Percentiles rank a stretch among this genome's conserved stretches.
Evolutionary conservation across 164 flowering plant genomes (phyloP).

Genomic region (Santalum album): DNA sequence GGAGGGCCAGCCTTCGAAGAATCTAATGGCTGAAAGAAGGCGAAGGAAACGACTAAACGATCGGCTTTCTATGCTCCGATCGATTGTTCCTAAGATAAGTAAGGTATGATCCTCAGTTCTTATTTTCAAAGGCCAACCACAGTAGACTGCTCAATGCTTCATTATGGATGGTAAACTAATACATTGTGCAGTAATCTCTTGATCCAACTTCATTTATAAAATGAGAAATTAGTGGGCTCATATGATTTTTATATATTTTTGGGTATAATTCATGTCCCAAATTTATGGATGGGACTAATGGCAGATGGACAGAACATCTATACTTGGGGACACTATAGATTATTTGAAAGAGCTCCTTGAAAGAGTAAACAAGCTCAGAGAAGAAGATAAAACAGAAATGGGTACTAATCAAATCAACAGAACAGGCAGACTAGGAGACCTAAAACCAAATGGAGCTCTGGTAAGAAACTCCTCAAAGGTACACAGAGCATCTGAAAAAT

Average conservation of each 20-base stretch:
- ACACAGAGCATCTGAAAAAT: too few relatives aligned
- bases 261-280: too few relatives aligned
- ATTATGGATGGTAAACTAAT: too few relatives aligned
- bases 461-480: conserved; percentile 1
- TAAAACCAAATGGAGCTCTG: neutral
- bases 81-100: conserved; percentile 3
- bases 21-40: conserved; percentile 1
- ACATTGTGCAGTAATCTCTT: too few relatives aligned
- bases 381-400: neutral
- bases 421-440: neutral
- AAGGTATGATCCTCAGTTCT: too few relatives aligned
- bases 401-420: neutral
- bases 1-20: conserved; percentile 2
- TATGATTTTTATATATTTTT: too few relatives aligned
- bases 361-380: neutral
- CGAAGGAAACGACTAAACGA: conserved; percentile 10
- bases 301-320: conserved; percentile 4
- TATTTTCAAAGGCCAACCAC: too few relatives aligned
- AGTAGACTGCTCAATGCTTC: too few relatives aligned
- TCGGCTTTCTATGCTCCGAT: conserved; percentile 1
- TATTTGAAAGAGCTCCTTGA: conserved; percentile 1
- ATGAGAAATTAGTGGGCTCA: too few relatives aligned
- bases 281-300: neutral
- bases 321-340: conserved; percentile 3
- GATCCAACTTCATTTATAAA: too few relatives aligned